Conservation (phyloP, 1,284 basidiomycete genomes). For the Malassezia arunalokei region DNA sequence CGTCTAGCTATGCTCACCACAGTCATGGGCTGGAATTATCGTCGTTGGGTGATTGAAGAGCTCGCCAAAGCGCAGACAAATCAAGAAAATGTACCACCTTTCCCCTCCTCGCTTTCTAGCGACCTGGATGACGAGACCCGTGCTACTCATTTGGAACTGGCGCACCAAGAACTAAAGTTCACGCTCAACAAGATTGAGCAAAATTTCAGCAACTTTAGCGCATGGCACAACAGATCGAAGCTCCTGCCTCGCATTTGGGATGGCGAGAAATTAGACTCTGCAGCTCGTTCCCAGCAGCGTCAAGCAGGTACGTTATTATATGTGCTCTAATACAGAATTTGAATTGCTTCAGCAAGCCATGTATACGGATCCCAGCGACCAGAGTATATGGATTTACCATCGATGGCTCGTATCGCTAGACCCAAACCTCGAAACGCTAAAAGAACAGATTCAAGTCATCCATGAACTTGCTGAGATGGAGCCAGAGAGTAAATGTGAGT, state of each 20-base stretch:
- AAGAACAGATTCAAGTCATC: slow-evolving; percentile 68
- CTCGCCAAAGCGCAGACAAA: slow-evolving; percentile 16
- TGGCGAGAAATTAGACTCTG: slow-evolving; percentile 39
- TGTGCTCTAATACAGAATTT: slow-evolving; percentile 56
- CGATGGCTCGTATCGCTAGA: slow-evolving; percentile 69
- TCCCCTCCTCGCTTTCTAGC: slow-evolving; percentile 8
- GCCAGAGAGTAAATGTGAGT: slow-evolving; percentile 81
- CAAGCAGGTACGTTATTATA: slow-evolving; percentile 53
- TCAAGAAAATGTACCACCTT: neutral
- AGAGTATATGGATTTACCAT: slow-evolving; percentile 96
- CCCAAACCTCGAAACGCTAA: slow-evolving; percentile 49
- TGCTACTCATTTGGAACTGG: slow-evolving; percentile 16
- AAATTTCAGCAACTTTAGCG: slow-evolving; percentile 94
- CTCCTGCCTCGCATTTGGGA: slow-evolving; percentile 62
- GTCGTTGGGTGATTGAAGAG: slow-evolving; percentile 29
- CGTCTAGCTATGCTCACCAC: slow-evolving; percentile 4
- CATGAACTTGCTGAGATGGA: slow-evolving; percentile 78
- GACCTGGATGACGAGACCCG: neutral
- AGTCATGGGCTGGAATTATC: slow-evolving; percentile 42
- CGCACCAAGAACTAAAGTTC: slow-evolving; percentile 26
- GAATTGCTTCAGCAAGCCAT: slow-evolving; percentile 83
- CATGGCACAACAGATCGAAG: slow-evolving; percentile 94
- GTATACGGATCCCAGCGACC: slow-evolving; percentile 91
- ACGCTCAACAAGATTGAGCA: slow-evolving; percentile 80
- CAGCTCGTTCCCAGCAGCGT: slow-evolving; percentile 18